A percentile compares a stretch with the other conserved stretches of the same genome.
Evolutionary conservation across 441 rosid species (phyloP).

Genomic region (Bocquillonia castaneifolia): DNA sequence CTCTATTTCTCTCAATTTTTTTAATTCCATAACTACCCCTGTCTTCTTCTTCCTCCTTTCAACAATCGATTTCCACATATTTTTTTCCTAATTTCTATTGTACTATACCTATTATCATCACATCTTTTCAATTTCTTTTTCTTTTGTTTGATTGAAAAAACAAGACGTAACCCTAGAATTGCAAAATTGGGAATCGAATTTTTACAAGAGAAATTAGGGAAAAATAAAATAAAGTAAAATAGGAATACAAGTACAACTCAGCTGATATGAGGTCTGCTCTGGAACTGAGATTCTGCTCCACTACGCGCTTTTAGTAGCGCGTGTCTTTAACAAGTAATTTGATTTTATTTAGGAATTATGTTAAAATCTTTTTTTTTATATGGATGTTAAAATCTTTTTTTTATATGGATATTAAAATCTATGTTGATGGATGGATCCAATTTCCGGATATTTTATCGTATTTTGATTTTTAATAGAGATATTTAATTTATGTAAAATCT

Average conservation of each 20-base stretch:
- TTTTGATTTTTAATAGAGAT: too few species aligned
- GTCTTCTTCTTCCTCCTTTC: background rate
- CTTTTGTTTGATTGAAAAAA: background rate
- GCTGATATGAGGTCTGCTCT: conserved; percentile 2
- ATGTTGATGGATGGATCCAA: too few species aligned
- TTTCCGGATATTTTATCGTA: too few species aligned
- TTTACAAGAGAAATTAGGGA: background rate
- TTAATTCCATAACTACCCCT: conserved; percentile 29
- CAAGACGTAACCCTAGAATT: background rate
- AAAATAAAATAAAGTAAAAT: background rate
- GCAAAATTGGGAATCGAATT: background rate
- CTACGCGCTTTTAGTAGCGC: background rate
- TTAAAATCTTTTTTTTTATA: too few species aligned
- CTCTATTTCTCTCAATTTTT: conserved; percentile 18
- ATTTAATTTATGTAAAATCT: too few species aligned
- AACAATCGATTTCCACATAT: conserved; percentile 23
- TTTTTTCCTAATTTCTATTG: conserved; percentile 15
- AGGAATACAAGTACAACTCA: conserved; percentile 5
- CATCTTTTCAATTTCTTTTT: conserved; percentile 19
- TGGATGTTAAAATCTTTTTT: too few species aligned
- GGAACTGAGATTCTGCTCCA: background rate
- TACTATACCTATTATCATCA: conserved; percentile 28
- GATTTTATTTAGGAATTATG: background rate
- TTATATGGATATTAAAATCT: too few species aligned
- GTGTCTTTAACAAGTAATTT: background rate